A percentile compares a stretch with the other conserved stretches of the same genome.
Conservation (phyloP, 2,329 filamentous ascomycete genomes). For the Polychaeton citri region DNA sequence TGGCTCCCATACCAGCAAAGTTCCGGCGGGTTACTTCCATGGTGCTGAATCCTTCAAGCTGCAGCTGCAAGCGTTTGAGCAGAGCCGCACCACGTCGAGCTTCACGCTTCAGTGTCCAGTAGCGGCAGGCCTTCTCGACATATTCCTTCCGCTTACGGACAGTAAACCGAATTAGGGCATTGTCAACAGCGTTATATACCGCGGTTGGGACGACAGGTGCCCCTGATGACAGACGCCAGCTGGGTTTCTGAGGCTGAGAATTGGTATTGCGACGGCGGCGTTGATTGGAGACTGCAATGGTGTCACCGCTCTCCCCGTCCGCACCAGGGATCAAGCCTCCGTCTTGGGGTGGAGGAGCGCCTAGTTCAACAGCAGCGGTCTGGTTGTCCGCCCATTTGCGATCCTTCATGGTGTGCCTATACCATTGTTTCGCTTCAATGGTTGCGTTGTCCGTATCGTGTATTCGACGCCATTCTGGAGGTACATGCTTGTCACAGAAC, state of each 20-base stretch:
- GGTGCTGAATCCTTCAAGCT: constrained; percentile 91
- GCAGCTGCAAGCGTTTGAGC: constrained; percentile 81
- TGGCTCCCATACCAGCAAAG: constrained; percentile 86
- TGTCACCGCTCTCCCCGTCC: constrained; percentile 33
- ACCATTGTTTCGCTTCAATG: constrained; percentile 73
- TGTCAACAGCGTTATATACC: constrained; percentile 75
- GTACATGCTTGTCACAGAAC: constrained; percentile 91
- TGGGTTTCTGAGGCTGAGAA: constrained; percentile 44
- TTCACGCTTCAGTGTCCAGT: constrained; percentile 95
- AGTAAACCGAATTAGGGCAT: constrained; percentile 70
- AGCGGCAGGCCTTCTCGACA: constrained; percentile 83
- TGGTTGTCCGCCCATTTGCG: constrained; percentile 88
- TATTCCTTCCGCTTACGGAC: constrained; percentile 82
- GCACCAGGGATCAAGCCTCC: constrained; percentile 10
- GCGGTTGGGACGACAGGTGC: constrained; percentile 86
- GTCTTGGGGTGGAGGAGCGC: constrained; percentile 45
- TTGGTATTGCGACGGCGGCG: constrained; percentile 38
- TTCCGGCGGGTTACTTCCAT: constrained; percentile 95
- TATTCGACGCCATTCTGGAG: constrained; percentile 74
- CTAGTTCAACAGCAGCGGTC: constrained; percentile 65
- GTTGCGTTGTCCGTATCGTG: constrained; percentile 72
- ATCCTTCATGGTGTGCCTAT: constrained; percentile 77
- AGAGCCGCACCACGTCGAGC: constrained; percentile 81
- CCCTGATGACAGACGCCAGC: constrained; percentile 88
- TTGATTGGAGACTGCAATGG: constrained; percentile 43